Evolutionary conservation across 768 basidiomycete species (phyloP).

Genomic region (Xerocomus spinulosus): DNA sequence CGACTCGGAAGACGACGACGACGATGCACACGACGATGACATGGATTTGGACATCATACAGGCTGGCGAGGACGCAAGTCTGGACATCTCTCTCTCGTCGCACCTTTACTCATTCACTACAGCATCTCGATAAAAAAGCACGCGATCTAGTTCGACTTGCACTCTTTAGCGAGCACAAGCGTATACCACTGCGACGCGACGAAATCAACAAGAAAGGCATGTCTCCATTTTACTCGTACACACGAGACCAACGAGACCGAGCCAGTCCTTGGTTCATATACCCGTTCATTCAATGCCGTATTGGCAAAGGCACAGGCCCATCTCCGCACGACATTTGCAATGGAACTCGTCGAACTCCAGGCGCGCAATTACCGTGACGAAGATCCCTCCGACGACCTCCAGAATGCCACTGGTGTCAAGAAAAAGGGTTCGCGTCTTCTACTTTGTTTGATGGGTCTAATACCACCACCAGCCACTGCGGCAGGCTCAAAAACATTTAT

Average conservation of each 20-base stretch:
- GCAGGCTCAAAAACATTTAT: conserved; percentile 77
- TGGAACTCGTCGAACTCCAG: conserved; percentile 81
- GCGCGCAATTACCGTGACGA: conserved; percentile 46
- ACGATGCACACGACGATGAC: conserved; percentile 26
- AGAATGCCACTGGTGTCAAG: conserved; percentile 54
- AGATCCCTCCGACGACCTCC: conserved; percentile 38
- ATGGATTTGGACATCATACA: conserved; percentile 21
- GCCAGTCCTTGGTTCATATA: conserved; percentile 43
- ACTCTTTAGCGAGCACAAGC: conserved; percentile 72
- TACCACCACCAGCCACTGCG: conserved; percentile 35
- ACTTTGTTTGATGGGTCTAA: background rate
- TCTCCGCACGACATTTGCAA: conserved; percentile 64
- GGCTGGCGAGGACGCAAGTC: conserved; percentile 17
- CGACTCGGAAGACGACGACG: conserved; percentile 33
- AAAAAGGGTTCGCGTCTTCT: conserved; percentile 50
- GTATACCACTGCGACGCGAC: conserved; percentile 65
- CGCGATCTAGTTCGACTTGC: conserved; percentile 74
- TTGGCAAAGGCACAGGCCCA: conserved; percentile 60
- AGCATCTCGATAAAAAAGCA: conserved; percentile 67
- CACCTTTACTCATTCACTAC: background rate
- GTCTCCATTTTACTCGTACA: background rate
- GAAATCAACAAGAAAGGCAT: conserved; percentile 84
- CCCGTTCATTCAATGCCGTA: conserved; percentile 62
- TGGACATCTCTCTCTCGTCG: background rate
- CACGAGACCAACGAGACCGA: background rate